Evolutionary conservation across 768 basidiomycete species (phyloP).

Genomic region (Tylopilus sp.): DNA sequence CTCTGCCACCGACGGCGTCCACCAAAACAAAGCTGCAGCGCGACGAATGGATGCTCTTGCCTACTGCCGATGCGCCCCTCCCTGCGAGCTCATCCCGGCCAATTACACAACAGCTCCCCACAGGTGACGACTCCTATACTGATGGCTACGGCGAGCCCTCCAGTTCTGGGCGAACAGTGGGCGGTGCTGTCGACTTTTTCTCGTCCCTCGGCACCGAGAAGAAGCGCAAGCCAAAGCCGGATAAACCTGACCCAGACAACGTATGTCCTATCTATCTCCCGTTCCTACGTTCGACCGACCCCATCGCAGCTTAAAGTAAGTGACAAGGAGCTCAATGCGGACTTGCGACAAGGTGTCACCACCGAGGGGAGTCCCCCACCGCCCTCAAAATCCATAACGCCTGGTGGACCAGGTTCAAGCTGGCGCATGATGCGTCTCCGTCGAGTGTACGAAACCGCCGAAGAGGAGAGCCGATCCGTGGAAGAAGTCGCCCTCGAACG

Average conservation of each 20-base stretch:
- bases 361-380: conserved; percentile 37
- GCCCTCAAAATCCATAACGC: conserved; percentile 51
- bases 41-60: conserved; percentile 89
- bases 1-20: conserved; percentile 41
- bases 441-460: conserved; percentile 83
- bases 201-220: conserved; percentile 79
- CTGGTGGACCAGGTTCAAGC: conserved; percentile 88
- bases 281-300: conserved; percentile 2
- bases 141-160: conserved; percentile 63
- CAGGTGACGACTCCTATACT: conserved; percentile 50
- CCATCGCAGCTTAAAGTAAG: conserved; percentile 53
- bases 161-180: conserved; percentile 42
- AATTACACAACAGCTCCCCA: conserved; percentile 25
- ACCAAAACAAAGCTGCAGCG: conserved; percentile 56
- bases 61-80: conserved; percentile 23
- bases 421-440: conserved; percentile 99
- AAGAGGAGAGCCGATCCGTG: conserved; percentile 71
- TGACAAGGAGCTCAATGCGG: conserved; percentile 58
- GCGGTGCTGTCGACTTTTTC: conserved; percentile 83
- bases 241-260: conserved; percentile 69
- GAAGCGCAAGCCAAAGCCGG: conserved; percentile 58
- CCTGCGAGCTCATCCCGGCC: conserved; percentile 33
- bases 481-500: conserved; percentile 85
- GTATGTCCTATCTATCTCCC: conserved; percentile 32
- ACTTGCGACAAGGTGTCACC: conserved; percentile 45